Base-by-base conservation (phyloP, 2,329 filamentous ascomycete genomes). In the Fusarium clavum region DNA sequence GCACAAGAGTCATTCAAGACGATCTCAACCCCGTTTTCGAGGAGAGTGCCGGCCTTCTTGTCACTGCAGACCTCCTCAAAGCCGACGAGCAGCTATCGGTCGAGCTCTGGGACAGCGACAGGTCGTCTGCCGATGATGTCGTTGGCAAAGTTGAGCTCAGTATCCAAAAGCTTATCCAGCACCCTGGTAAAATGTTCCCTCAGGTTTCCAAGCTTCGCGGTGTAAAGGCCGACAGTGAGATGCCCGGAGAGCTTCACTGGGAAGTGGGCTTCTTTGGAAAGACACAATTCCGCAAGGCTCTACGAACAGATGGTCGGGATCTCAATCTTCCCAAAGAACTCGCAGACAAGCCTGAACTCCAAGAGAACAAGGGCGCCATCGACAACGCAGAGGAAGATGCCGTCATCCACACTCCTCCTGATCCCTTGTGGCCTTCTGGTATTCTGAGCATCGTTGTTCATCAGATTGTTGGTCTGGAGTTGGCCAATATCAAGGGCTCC, bases 201-300 rank as follows among this genome's bases (percentile, higher is more conserved):
- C 94, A 97, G 73, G 87, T 93, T 10, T 97, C 94, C 0, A 94
- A 91, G 73, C 87, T 98, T 2, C 85, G 88, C 29, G 95, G 95
- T 13, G 89, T 97, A 82, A 92, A 96, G 74, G 90, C 93, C 24
- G 94, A 91, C 14, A 95, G 89, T 71, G 87, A 88, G 52, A 98
- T 98, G 94, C 96, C 96, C 0, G 95, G 96, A 29, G 91, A 97
- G 77, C 86, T 99, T 41, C 91, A 97, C 77, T 98, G 95, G 95
- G 95, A 98, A 79, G 94, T 98, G 48, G 96, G 95, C 9, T 98
- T 92, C 82, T 98, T 98, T 74, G 91, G 91, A 73, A 98, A 97
- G 82, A 94, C 94, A 2, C 90, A 94, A 71, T 94, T 98, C 82
- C 88, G 95, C 57, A 89, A 91, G 68, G 93, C 94, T 14, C 85